Evolutionary conservation across 768 basidiomycete genomes (phyloP).

Genomic region (Amanita polypyramis): DNA sequence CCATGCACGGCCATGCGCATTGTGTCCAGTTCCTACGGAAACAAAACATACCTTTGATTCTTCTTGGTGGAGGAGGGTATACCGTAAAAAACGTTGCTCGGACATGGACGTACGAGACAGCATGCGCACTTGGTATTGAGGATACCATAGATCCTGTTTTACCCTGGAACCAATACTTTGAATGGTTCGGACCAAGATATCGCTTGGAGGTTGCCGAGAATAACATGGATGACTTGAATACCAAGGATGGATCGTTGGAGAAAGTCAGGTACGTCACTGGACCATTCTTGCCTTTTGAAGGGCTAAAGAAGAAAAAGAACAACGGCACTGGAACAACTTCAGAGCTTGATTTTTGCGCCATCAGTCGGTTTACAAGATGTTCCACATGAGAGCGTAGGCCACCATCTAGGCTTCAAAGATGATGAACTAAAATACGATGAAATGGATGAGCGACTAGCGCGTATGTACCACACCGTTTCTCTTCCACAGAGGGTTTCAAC

Average conservation of each 20-base stretch:
- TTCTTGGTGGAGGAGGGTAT: constrained; percentile 94
- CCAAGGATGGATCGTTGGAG: constrained; percentile 71
- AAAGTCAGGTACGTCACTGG: constrained; percentile 54
- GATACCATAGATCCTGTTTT: constrained; percentile 66
- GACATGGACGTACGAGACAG: constrained; percentile 96
- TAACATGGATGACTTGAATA: constrained; percentile 93
- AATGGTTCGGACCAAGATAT: constrained; percentile 96
- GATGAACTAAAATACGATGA: constrained; percentile 46
- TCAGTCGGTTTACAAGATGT: constrained; percentile 82
- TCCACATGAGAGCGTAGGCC: constrained; percentile 56
- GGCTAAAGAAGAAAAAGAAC: constrained; percentile 13
- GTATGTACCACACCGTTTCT: constrained; percentile 29
- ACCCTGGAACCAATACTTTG: constrained; percentile 86
- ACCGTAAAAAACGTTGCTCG: constrained; percentile 94
- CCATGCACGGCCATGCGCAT: constrained; percentile 90
- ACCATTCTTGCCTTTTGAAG: neutral
- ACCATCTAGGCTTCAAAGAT: constrained; percentile 49
- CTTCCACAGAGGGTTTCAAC: neutral
- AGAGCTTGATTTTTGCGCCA: constrained; percentile 54
- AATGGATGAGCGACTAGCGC: constrained; percentile 59
- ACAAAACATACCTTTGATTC: constrained; percentile 77
- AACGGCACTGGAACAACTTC: constrained; percentile 30
- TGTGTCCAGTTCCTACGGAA: constrained; percentile 82
- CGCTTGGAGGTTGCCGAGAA: constrained; percentile 83
- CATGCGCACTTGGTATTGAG: constrained; percentile 84